Evolutionary conservation across 2,329 filamentous ascomycete species (phyloP).

Genomic region (Lachnellula subtilissima): DNA sequence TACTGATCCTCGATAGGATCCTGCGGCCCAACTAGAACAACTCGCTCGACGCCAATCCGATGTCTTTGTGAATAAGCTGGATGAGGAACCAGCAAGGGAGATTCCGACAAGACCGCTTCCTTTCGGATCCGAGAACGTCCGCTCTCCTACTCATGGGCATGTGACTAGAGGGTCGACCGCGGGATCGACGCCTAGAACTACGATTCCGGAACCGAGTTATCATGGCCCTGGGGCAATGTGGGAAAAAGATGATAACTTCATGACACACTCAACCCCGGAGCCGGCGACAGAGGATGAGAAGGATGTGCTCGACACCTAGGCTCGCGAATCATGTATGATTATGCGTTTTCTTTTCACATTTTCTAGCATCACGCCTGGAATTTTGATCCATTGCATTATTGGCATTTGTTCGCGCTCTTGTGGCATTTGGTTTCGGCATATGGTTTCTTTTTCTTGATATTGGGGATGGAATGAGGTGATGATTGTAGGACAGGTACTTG

Average conservation of each 20-base stretch:
- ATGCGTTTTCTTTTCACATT: conserved; percentile 1
- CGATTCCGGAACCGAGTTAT: conserved; percentile 43
- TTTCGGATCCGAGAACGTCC: conserved; percentile 47
- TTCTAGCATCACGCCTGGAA: conserved; percentile 3
- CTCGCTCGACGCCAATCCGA: conserved; percentile 63
- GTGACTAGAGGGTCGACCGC: conserved; percentile 10
- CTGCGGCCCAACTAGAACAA: conserved; percentile 63
- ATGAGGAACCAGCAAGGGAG: conserved; percentile 32
- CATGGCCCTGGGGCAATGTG: conserved; percentile 46
- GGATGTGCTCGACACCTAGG: conserved; percentile 27
- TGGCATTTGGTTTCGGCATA: conserved; percentile 1
- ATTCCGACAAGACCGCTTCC: conserved; percentile 48
- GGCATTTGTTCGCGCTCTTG: background rate
- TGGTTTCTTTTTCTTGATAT: background rate
- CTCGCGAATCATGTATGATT: conserved; percentile 14
- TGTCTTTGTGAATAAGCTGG: conserved; percentile 51
- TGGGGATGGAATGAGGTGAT: background rate
- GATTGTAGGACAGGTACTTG: background rate
- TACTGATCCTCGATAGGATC: conserved; percentile 52
- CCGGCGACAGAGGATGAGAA: conserved; percentile 29
- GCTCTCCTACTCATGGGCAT: conserved; percentile 38
- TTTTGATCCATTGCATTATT: conserved; percentile 6
- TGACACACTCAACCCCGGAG: conserved; percentile 34
- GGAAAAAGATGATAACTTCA: conserved; percentile 46
- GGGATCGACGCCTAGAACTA: conserved; percentile 16